These are phyloP conservation scores for Leccinum fibrillosum DNA, from an alignment of 768 basidiomycete species.

Conservation along the genomic window DNA sequence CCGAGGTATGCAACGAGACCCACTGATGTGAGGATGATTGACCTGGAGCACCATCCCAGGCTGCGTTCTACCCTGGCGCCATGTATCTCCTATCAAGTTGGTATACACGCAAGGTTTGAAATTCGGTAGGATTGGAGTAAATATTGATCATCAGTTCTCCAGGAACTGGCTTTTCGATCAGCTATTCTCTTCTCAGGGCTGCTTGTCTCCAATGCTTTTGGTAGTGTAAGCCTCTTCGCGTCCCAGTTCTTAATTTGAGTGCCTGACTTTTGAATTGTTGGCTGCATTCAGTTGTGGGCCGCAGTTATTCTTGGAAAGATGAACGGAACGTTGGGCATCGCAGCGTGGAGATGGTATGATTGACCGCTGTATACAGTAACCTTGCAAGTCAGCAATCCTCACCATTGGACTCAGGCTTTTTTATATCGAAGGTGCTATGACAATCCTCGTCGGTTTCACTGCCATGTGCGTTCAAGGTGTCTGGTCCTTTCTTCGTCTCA, in stretches of 20 bases:
- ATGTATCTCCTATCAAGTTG: slow-evolving; percentile 33
- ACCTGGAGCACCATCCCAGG: slow-evolving; percentile 24
- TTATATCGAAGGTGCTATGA: slow-evolving; percentile 67
- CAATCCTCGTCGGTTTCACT: slow-evolving; percentile 54
- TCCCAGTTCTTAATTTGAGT: background rate
- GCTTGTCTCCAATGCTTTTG: slow-evolving; percentile 64
- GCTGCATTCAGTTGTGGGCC: slow-evolving; percentile 51
- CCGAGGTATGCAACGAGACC: slow-evolving; percentile 40
- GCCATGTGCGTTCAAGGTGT: slow-evolving; percentile 39
- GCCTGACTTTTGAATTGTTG: background rate
- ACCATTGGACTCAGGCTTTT: slow-evolving; percentile 53
- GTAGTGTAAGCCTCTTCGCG: slow-evolving; percentile 41
- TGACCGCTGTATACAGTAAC: background rate
- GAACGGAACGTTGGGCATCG: slow-evolving; percentile 63
- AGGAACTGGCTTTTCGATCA: slow-evolving; percentile 65
- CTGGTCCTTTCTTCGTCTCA: background rate
- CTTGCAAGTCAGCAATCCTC: background rate
- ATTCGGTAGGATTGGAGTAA: background rate
- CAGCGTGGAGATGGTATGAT: slow-evolving; percentile 67
- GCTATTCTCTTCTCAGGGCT: slow-evolving; percentile 58
- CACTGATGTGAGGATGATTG: background rate
- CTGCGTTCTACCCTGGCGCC: slow-evolving; percentile 64
- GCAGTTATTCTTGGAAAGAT: slow-evolving; percentile 68
- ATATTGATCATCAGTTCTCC: background rate
- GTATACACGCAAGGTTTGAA: slow-evolving; percentile 22